phyloP scores from a whole-genome alignment of 805 yeast genomes.

The Candida schatavii region DNA sequence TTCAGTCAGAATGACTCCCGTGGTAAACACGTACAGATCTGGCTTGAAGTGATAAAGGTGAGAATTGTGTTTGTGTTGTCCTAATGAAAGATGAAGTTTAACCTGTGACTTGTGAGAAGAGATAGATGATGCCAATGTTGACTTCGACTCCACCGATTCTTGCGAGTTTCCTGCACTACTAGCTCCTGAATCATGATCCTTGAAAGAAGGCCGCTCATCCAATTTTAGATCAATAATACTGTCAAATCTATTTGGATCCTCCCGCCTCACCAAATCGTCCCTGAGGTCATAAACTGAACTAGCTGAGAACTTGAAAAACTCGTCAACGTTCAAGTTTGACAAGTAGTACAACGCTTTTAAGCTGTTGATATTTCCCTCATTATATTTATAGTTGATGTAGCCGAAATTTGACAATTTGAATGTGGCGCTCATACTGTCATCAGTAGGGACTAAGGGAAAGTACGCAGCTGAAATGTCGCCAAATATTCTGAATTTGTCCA shows the following conservation, averaged over 20 bases:
- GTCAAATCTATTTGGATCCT: constrained; percentile 5
- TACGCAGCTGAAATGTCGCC: constrained; percentile 50
- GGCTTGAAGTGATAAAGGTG: constrained; percentile 15
- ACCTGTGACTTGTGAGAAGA: neutral
- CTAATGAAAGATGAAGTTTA: constrained; percentile 24
- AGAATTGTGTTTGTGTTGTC: constrained; percentile 37
- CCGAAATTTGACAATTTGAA: constrained; percentile 45
- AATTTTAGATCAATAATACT: too few relatives aligned
- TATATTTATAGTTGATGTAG: constrained; percentile 45
- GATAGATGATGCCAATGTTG: neutral
- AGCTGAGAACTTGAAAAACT: constrained; percentile 35
- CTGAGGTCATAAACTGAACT: constrained; percentile 30
- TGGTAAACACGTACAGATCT: neutral
- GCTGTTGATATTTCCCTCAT: constrained; percentile 43
- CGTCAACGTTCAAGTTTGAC: constrained; percentile 44
- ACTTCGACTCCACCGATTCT: neutral
- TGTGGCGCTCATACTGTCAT: constrained; percentile 14
- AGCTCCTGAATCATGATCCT: constrained; percentile 3
- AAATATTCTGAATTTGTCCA: constrained; percentile 41
- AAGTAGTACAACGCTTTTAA: constrained; percentile 47
- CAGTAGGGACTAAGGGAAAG: constrained; percentile 39
- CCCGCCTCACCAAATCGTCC: constrained; percentile 8
- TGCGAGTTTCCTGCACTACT: neutral
- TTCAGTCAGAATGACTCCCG: constrained; percentile 9
- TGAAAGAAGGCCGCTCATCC: constrained; percentile 13